These are phyloP conservation scores for Agarophyton chilense DNA, from an alignment of 23 red algal species.

Conservation along the genomic window DNA sequence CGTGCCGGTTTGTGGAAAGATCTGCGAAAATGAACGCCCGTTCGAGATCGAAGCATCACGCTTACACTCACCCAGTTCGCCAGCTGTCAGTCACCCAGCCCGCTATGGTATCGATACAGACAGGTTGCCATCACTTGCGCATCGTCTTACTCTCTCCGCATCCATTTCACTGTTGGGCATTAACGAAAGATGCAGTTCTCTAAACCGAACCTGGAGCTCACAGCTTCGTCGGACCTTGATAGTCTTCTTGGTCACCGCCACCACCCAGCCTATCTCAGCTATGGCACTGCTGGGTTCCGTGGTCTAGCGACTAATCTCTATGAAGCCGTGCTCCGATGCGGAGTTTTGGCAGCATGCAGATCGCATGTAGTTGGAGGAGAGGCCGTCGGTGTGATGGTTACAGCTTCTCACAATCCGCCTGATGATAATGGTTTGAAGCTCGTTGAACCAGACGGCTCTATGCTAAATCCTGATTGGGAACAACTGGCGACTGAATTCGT, in stretches of 20 bases:
- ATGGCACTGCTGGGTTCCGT: slow-evolving; percentile 94
- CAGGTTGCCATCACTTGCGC: no score
- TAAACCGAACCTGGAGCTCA: not conserved
- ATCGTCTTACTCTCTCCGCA: not conserved
- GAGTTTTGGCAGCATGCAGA: slow-evolving; percentile 72
- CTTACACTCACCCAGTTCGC: not conserved
- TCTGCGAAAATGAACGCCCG: not conserved
- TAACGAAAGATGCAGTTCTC: not conserved
- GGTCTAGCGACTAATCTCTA: slow-evolving; percentile 48
- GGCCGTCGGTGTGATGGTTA: slow-evolving; percentile 93
- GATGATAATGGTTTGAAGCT: slow-evolving; percentile 95
- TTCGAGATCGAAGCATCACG: not conserved
- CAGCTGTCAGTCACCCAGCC: not conserved
- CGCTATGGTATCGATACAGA: not conserved
- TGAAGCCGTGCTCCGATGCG: slow-evolving; percentile 75
- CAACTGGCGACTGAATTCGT: slow-evolving; percentile 56
- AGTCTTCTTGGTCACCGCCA: slow-evolving; percentile 43
- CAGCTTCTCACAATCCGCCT: slow-evolving; percentile 94
- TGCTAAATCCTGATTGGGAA: slow-evolving; percentile 80
- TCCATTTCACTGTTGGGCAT: not conserved
- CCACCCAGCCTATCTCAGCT: slow-evolving; percentile 50
- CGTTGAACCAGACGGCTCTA: slow-evolving; percentile 79
- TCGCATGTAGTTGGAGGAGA: slow-evolving; percentile 36
- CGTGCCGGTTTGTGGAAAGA: not conserved
- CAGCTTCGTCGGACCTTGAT: slow-evolving; percentile 17